A percentile compares a stretch with the other conserved stretches of the same genome.
phyloP scores from a whole-genome alignment of 768 basidiomycete species.

The Boletus rubescentipes region DNA sequence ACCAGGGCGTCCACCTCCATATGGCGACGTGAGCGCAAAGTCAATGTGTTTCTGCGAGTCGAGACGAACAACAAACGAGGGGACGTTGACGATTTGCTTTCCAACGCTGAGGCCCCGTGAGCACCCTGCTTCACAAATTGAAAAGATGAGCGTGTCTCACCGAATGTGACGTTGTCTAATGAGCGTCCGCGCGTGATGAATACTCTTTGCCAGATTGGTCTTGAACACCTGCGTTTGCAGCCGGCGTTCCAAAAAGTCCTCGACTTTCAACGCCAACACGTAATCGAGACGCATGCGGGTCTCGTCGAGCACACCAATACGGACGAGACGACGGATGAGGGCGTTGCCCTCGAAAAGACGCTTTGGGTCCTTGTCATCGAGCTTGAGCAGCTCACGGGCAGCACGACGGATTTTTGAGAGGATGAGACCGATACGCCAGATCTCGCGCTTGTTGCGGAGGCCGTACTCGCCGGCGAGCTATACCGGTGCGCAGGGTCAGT shows the following conservation, averaged over 20 bases:
- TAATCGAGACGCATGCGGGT: constrained; percentile 99
- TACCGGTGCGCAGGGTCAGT: constrained; percentile 1
- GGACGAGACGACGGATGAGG: constrained; percentile 92
- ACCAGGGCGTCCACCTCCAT: constrained; percentile 91
- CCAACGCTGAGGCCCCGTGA: constrained; percentile 64
- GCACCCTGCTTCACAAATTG: not conserved
- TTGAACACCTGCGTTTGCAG: constrained; percentile 99
- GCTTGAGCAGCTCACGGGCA: constrained; percentile 99
- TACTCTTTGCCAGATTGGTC: constrained; percentile 94
- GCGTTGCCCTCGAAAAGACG: constrained; percentile 99
- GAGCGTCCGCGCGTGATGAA: constrained; percentile 97
- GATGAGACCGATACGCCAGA: constrained; percentile 98
- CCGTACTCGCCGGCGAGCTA: constrained; percentile 99
- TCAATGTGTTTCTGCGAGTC: constrained; percentile 99
- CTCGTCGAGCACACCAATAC: constrained; percentile 99
- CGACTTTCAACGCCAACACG: constrained; percentile 98
- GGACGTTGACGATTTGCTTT: constrained; percentile 98
- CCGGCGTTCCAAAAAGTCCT: constrained; percentile 99
- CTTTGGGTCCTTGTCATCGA: constrained; percentile 99
- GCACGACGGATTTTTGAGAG: constrained; percentile 99
- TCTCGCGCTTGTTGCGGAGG: constrained; percentile 99
- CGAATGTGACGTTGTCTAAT: constrained; percentile 99
- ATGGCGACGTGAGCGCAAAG: constrained; percentile 95
- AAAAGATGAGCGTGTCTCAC: constrained; percentile 43
- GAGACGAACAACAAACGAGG: constrained; percentile 97